These are phyloP conservation scores for Erythrophleum fordii DNA, from an alignment of 306 rosid genomes.

Conservation along the genomic window DNA sequence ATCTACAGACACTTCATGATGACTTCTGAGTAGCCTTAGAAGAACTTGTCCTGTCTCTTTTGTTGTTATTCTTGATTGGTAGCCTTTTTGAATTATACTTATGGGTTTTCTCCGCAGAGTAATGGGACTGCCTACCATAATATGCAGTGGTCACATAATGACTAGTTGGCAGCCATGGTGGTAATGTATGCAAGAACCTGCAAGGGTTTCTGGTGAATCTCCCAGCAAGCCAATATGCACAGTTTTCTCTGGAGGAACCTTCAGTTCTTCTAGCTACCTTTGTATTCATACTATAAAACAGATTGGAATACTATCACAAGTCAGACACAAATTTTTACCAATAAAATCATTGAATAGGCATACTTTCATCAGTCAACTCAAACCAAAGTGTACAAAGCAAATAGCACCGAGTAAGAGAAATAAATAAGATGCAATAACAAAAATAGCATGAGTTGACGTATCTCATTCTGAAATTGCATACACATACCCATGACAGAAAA, in stretches of 20 bases:
- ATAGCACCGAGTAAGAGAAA: no score
- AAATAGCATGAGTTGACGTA: no score
- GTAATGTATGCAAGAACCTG: neutral
- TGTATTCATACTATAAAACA: constrained; percentile 4
- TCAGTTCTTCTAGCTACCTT: neutral
- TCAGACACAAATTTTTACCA: neutral
- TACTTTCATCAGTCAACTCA: no score
- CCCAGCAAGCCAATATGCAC: neutral
- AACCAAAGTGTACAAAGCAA: no score
- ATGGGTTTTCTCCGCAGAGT: neutral
- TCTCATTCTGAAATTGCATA: no score
- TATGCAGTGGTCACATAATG: no score
- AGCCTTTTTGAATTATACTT: neutral
- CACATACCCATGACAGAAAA: no score
- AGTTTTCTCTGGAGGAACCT: no score
- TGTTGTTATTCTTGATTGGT: neutral
- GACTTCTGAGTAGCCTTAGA: neutral
- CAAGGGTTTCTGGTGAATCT: neutral
- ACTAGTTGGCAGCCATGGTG: neutral
- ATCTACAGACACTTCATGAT: constrained; percentile 39
- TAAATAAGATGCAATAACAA: no score
- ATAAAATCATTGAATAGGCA: no score
- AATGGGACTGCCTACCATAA: neutral
- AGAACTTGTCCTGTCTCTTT: neutral
- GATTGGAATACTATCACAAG: neutral